phyloP scores from a whole-genome alignment of 148 eudicot species.

The Rhododendron ovatum region DNA sequence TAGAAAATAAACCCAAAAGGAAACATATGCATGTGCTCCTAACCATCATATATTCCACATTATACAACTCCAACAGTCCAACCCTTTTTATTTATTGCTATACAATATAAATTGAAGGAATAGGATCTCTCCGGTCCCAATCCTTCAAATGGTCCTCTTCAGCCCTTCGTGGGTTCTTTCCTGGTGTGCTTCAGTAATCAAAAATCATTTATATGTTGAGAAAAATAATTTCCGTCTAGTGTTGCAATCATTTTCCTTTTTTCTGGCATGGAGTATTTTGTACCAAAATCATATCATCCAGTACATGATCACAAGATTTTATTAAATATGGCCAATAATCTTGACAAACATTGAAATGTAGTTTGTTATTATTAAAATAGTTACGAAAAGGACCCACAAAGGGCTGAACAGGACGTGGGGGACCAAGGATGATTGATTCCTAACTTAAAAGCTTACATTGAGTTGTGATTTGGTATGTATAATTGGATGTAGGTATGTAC shows the following conservation, averaged over 20 bases:
- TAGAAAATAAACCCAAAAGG: neutral
- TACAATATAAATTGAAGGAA: neutral
- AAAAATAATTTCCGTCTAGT: too few relatives aligned
- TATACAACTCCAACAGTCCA: neutral
- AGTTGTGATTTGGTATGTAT: neutral
- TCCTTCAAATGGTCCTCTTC: neutral
- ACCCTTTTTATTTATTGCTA: neutral
- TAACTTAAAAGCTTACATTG: neutral
- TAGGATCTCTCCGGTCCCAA: neutral
- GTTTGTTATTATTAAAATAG: neutral
- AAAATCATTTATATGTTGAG: neutral
- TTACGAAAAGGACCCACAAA: neutral
- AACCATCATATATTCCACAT: slow-evolving; percentile 12
- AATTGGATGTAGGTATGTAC: neutral
- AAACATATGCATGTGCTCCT: slow-evolving; percentile 15
- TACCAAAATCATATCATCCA: neutral
- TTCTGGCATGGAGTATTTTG: neutral
- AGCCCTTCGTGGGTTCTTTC: neutral
- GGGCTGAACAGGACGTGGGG: neutral
- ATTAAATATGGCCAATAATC: neutral
- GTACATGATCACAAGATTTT: neutral
- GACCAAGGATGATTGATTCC: neutral
- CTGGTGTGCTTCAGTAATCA: too few relatives aligned
- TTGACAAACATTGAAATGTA: neutral
- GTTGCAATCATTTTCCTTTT: too few relatives aligned